Percentiles rank a stretch among this genome's conserved stretches.
phyloP scores from a whole-genome alignment of 257 asterid genomes.

The Nicotiana sylvestris region DNA sequence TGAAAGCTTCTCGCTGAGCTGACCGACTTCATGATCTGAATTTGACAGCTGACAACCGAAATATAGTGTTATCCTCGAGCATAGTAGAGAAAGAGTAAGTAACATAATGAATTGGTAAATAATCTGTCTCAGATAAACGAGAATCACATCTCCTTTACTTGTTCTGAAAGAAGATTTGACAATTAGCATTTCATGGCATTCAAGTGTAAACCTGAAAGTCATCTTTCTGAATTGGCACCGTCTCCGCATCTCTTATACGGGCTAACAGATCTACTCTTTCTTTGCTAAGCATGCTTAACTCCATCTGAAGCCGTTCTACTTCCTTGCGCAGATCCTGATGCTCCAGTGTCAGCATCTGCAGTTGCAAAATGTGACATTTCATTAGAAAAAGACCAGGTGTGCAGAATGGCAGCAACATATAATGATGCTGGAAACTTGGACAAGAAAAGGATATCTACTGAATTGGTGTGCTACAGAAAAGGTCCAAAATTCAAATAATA shows the following conservation, averaged over 20 bases:
- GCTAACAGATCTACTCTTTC: conserved; percentile 41
- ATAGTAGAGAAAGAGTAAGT: neutral
- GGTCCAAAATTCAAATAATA: neutral
- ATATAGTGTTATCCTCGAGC: conserved; percentile 1
- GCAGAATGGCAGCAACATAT: conserved; percentile 8
- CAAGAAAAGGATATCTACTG: conserved; percentile 2
- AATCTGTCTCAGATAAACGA: neutral
- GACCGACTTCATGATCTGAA: conserved; percentile 34
- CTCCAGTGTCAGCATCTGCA: conserved; percentile 22
- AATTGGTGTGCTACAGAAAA: neutral
- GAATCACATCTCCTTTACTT: neutral
- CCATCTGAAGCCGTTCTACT: conserved; percentile 44
- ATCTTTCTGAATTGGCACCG: conserved; percentile 19
- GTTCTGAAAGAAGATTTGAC: neutral
- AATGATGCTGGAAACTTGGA: neutral
- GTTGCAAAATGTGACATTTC: conserved; percentile 29
- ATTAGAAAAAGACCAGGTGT: conserved; percentile 16
- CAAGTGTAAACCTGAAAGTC: conserved; percentile 41
- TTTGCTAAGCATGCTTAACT: conserved; percentile 40
- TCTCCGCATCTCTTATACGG: conserved; percentile 35
- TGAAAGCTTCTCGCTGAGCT: conserved; percentile 33
- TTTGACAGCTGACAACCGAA: conserved; percentile 11
- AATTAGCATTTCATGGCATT: conserved; percentile 6
- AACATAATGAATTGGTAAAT: neutral
- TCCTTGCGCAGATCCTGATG: conserved; percentile 27